These are phyloP conservation scores for Suillus paluster DNA, from an alignment of 768 basidiomycete species.

Conservation along the genomic window DNA sequence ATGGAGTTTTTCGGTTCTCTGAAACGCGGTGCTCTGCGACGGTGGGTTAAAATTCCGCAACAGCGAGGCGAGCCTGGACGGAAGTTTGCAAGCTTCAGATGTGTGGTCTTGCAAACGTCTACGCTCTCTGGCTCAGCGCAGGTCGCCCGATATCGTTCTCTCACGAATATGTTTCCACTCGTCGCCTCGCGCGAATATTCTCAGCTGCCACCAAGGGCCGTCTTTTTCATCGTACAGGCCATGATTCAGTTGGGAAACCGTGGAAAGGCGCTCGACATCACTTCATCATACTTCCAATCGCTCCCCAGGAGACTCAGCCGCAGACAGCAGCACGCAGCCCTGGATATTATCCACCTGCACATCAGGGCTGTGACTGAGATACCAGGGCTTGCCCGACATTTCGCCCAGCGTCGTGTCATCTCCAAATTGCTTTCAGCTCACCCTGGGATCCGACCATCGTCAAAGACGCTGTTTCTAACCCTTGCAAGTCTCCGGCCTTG, in stretches of 20 bases:
- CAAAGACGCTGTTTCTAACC: conserved; percentile 62
- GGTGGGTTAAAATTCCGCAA: conserved; percentile 15
- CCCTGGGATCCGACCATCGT: conserved; percentile 55
- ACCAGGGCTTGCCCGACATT: conserved; percentile 48
- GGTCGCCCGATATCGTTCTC: conserved; percentile 31
- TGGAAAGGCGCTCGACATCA: conserved; percentile 47
- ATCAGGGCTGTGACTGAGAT: conserved; percentile 37
- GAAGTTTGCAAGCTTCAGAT: background rate
- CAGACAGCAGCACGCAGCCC: conserved; percentile 39
- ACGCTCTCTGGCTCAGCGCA: conserved; percentile 17
- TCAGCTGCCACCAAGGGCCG: conserved; percentile 44
- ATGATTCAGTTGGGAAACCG: conserved; percentile 48
- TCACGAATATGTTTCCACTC: conserved; percentile 48
- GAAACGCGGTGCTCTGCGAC: conserved; percentile 40
- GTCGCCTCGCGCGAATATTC: conserved; percentile 38
- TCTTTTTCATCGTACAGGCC: conserved; percentile 49
- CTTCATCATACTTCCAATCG: conserved; percentile 50
- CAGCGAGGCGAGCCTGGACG: background rate
- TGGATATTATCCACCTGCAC: conserved; percentile 61
- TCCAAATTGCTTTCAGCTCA: conserved; percentile 49
- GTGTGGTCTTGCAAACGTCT: conserved; percentile 18
- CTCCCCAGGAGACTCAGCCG: conserved; percentile 49
- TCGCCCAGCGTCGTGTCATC: conserved; percentile 48
- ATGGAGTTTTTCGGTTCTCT: conserved; percentile 58
- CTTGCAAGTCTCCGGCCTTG: conserved; percentile 54